Conservation (phyloP, 768 basidiomycete species). For the Fomitopsis serialis region DNA sequence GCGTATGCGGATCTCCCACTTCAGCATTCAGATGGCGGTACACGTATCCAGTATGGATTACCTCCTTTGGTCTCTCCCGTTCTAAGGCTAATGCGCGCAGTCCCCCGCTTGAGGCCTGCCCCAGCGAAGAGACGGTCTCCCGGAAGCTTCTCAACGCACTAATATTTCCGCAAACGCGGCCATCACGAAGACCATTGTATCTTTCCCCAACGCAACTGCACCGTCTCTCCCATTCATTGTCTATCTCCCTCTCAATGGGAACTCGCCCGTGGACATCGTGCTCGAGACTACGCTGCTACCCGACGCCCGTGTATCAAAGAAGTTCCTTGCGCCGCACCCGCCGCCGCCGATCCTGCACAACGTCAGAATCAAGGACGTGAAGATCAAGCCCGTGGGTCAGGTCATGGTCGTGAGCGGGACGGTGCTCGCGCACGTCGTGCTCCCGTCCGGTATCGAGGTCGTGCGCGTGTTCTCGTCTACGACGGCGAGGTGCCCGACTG, state of each 20-base stretch:
- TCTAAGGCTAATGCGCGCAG: slow-evolving; percentile 28
- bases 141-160: slow-evolving; percentile 52
- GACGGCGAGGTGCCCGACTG: slow-evolving; percentile 59
- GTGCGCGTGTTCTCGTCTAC: slow-evolving; percentile 62
- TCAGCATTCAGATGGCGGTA: slow-evolving; percentile 41
- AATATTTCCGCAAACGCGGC: slow-evolving; percentile 49
- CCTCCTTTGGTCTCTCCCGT: background rate
- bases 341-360: slow-evolving; percentile 62
- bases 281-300: slow-evolving; percentile 55
- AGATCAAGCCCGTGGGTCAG: slow-evolving; percentile 44
- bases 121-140: slow-evolving; percentile 47
- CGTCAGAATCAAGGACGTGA: slow-evolving; percentile 75
- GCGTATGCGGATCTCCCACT: slow-evolving; percentile 32
- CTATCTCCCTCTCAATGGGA: slow-evolving; percentile 35
- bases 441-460: slow-evolving; percentile 69
- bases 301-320: slow-evolving; percentile 35
- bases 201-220: slow-evolving; percentile 40
- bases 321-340: slow-evolving; percentile 63
- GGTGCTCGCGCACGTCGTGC: slow-evolving; percentile 57
- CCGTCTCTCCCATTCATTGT: slow-evolving; percentile 62
- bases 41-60: slow-evolving; percentile 48
- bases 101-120: slow-evolving; percentile 62
- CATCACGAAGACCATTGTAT: slow-evolving; percentile 51
- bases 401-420: slow-evolving; percentile 64
- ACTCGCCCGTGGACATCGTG: slow-evolving; percentile 42